Evolutionary conservation across 225 moss, liverwort and hornwort species (phyloP), one percentile per base, ranked within the genome.

Genomic region (Pleurozium schreberi): DNA sequence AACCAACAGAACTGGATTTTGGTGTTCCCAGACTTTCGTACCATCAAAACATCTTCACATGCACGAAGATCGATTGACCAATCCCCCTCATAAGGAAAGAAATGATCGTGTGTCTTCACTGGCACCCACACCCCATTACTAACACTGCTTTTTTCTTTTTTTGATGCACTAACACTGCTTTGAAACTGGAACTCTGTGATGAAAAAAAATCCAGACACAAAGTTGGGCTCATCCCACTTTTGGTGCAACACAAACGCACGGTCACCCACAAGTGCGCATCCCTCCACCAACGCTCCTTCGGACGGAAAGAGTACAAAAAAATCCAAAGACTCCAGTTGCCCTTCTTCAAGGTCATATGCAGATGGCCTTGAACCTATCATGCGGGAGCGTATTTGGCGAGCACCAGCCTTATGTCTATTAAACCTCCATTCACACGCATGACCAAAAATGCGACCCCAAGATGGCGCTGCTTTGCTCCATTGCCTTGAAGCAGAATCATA

Each of bases 41-140:
- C 4, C 49, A 49, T 49, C 50, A 75, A 50, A 33, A 50, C 33
- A 75, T 12, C 49, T 49, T 49, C 33, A 75, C 50, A 33, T 33
- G 50, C 33, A 0, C 12, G 20, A 75, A 75, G 50, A 33, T 75
- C 2, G 3, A 14, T 1, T 15, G 5, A 8, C 1, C 0, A 4
- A 14, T 12, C 33, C 12, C 0, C 33, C 2, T 1, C 0, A 12
- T 12, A 12, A 49, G 8, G 8, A 75, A 33, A 47, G 12, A 4
- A 26, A 6, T 36, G 36, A 5, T 12, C 20, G 33, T 19, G 49
- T 75, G 33, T 49, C 78, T 6, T 26, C 78, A 55, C 38, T 36
- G 16, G 55, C 55, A 78, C 38, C 78, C 38, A 38, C 55, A 16
- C 23, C 23, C 4, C 10, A 38, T 5, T 18, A 55, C 55, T 18